phyloP scores from a whole-genome alignment of 192 early-diverging fungal species.

The Linnemannia exigua region DNA sequence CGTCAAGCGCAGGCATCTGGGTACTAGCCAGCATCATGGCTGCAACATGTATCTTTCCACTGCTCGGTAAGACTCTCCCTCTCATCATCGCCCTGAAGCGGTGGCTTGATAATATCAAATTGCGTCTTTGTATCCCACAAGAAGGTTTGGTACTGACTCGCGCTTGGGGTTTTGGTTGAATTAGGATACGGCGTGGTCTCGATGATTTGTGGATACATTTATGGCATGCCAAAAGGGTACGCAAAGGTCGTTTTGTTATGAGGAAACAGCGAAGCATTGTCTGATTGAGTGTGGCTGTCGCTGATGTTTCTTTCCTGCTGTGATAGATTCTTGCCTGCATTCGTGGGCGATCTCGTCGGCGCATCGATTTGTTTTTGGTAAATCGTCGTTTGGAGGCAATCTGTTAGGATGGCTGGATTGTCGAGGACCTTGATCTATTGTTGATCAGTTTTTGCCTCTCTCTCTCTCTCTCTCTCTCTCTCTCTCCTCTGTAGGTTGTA shows the following conservation, averaged over 20 bases:
- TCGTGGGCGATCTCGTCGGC: slow-evolving; percentile 34
- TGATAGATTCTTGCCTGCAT: slow-evolving; percentile 44
- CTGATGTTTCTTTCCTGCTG: neutral
- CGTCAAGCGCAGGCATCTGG: slow-evolving; percentile 19
- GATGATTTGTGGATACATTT: slow-evolving; percentile 44
- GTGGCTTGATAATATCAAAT: too few species aligned
- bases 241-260: neutral
- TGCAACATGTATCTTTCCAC: slow-evolving; percentile 52
- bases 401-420: too few species aligned
- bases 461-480: neutral
- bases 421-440: neutral
- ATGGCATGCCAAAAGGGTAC: slow-evolving; percentile 51
- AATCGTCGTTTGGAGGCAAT: too few species aligned
- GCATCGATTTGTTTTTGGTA: slow-evolving; percentile 50
- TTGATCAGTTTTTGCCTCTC: neutral
- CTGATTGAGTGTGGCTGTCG: neutral
- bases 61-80: slow-evolving; percentile 28
- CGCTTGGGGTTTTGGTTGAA: neutral
- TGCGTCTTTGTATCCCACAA: too few species aligned
- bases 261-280: neutral
- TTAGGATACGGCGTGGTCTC: slow-evolving; percentile 46
- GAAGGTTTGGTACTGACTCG: neutral
- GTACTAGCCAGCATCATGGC: slow-evolving; percentile 25
- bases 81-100: neutral
- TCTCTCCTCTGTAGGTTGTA: slow-evolving; percentile 16